Evolutionary conservation across 2,329 filamentous ascomycete genomes (phyloP), one percentile per base, ranked within the genome.

Genomic region (Talaromyces islandicus): DNA sequence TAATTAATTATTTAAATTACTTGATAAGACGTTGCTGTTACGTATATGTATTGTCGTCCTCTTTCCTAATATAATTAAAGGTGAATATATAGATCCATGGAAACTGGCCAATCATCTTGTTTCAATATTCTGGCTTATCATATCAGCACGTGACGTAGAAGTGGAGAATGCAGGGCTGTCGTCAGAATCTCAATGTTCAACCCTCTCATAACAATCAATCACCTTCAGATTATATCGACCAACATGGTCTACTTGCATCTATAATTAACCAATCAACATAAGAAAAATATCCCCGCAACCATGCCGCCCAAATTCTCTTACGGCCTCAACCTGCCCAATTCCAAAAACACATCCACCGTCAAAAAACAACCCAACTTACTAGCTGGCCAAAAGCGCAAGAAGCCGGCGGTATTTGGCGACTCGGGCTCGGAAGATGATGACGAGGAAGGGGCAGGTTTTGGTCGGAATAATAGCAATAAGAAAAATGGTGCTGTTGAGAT

Each of bases 351-450:
- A 29, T 62, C 66, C 43, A 61, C 62, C 14, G 57, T 64, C 63
- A 61, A 64, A n/a, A 51, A 30, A 52, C 70, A 70, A 51, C 65
- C 69, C n/a, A 68, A 69, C 21, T 64, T 68, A 30, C 59, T 66
- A n/a, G 62, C 69, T 12, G 68, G 69, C 35, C 75, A 78, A 63
- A 81, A 80, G 64, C 77, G 78, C 62, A 81, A 80, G 68, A 78
- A 77, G 61, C 73, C 74, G 12, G 73, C 74, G 12, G 73, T 80
- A 38, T 80, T 80, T 65, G 77, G 76, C 53, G 77, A 76, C 53
- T 70, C 72, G 17, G 76, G 77, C 53, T 77, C 76, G 1, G 77
- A 77, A 38, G 68, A 71, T 29, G 75, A 77, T 48, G 63, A 69
- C 14, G 61, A 66, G 41, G 35, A n/a, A 9, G 43, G 43, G 19